Evolutionary conservation across 495 filamentous ascomycete genomes (phyloP), one percentile per base, ranked within the genome.

Genomic region (Amphirosellinia nigrospora): DNA sequence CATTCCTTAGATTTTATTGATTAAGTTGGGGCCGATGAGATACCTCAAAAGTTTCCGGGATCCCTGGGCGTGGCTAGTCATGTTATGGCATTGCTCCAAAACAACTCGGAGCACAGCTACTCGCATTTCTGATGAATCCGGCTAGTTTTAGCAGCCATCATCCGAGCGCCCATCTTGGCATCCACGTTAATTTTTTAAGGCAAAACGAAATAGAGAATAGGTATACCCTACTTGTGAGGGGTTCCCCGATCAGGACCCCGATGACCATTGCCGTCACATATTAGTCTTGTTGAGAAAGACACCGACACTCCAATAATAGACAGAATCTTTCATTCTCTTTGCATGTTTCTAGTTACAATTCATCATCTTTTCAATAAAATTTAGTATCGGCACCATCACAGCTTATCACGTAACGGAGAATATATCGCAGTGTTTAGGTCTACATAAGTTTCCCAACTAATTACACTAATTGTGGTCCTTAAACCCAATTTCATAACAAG

Each of bases 161-260:
- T 43, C 60, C 53, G 53, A 16, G 53, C 55, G 30, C 55, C 36
- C 58, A 60, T 36, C 36, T 26, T 60, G 30, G 55, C 55, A 21
- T 36, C 55, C 55, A 58, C 30, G 5, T 58, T 32, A 58, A 58
- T 32, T 58, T 36, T 58, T 36, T 19, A 58, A 36, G 32, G 32
- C 4, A 21, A 58, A 21, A n/a, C 55, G 55, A 36, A 36, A 36
- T 21, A 32, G 50, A 16, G 50, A 28, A 30, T 36, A 36, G 19
- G n/a, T 58, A 58, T 36, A 58, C 21, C 21, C 55, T 16, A n/a
- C n/a, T n/a, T n/a, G n/a, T 21, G 6, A 16, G 55, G 16, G 26
- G 50, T 53, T 15, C 50, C 50, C 50, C 30, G 50, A 30, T 30
- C 13, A 16, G 50, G 28, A 5, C 50, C 50, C 50, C 30, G 50